Percentiles rank a stretch among this genome's conserved stretches.
Conservation (phyloP, 805 yeast genomes). For the Candida ficus region DNA sequence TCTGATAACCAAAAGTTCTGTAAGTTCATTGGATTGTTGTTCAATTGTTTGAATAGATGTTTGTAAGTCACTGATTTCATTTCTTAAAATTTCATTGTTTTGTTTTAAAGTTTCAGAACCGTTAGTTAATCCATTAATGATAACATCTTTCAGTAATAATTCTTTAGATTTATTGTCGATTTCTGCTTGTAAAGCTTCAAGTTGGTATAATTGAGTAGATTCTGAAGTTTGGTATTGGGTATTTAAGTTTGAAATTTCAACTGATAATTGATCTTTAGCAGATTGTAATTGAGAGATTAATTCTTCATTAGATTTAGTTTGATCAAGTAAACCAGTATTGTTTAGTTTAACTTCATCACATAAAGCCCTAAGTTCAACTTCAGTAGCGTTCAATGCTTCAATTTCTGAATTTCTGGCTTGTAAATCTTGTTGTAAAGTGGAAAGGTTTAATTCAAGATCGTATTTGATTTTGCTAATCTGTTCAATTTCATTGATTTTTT, state of each 20-base stretch:
- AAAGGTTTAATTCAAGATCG: neutral
- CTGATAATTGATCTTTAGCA: neutral
- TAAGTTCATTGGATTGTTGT: slow-evolving; percentile 6
- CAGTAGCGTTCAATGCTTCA: neutral
- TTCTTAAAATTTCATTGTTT: slow-evolving; percentile 1
- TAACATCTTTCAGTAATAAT: slow-evolving; percentile 5
- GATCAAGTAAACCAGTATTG: neutral
- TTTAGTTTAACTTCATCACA: neutral
- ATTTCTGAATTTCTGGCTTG: neutral
- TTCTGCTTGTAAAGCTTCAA: neutral
- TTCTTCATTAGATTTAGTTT: neutral
- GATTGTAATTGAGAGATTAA: neutral
- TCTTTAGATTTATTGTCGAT: slow-evolving; percentile 3
- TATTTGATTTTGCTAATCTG: neutral
- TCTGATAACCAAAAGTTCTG: slow-evolving; percentile 20
- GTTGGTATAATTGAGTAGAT: neutral
- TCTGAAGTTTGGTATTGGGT: neutral
- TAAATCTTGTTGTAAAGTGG: neutral
- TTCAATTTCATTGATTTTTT: slow-evolving; percentile 14
- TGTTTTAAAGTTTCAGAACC: slow-evolving; percentile 3
- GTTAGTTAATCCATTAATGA: slow-evolving; percentile 6
- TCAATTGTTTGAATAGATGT: neutral
- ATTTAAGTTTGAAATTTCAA: neutral
- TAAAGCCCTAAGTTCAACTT: neutral
- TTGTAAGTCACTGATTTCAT: neutral